A percentile compares a stretch with the other conserved stretches of the same genome.
These are phyloP conservation scores for Pyricularia grisea DNA, from an alignment of 2,329 filamentous ascomycete genomes.

Conservation along the genomic window DNA sequence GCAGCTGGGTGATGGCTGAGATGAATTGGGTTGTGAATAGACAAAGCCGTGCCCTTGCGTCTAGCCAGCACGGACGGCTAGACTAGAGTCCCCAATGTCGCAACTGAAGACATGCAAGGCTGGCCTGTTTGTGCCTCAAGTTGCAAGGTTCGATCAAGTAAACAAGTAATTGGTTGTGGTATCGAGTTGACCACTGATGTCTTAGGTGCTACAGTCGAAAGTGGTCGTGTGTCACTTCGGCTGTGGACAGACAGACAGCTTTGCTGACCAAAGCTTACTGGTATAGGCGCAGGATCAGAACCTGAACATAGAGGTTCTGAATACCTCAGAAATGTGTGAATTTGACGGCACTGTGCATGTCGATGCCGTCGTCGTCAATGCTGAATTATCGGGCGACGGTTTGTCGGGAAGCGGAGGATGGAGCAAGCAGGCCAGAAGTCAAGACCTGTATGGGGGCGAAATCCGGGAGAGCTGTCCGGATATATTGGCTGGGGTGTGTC, in stretches of 20 bases:
- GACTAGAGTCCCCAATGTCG: no score
- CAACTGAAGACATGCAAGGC: no score
- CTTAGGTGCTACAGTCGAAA: neutral
- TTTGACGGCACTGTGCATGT: neutral
- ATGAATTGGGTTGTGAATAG: no score
- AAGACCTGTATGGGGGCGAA: neutral
- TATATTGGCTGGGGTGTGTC: conserved; percentile 4
- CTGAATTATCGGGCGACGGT: neutral
- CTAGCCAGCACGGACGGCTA: no score
- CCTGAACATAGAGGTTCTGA: neutral
- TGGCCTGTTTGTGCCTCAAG: no score
- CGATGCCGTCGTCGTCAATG: neutral
- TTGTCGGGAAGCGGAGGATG: neutral
- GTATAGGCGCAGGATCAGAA: neutral
- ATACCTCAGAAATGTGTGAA: neutral
- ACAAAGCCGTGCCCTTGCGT: no score
- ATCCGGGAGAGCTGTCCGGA: conserved; percentile 1
- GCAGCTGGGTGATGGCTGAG: no score
- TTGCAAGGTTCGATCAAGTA: no score
- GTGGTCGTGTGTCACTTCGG: neutral
- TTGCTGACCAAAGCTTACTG: neutral
- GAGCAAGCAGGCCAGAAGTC: neutral
- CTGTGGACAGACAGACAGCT: neutral
- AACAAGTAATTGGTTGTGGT: no score
- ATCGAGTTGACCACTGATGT: neutral